Evolutionary conservation across 352 stramenopile species (phyloP), one percentile per base, ranked within the genome.

Genomic region (Globisporangium carolinianum): DNA sequence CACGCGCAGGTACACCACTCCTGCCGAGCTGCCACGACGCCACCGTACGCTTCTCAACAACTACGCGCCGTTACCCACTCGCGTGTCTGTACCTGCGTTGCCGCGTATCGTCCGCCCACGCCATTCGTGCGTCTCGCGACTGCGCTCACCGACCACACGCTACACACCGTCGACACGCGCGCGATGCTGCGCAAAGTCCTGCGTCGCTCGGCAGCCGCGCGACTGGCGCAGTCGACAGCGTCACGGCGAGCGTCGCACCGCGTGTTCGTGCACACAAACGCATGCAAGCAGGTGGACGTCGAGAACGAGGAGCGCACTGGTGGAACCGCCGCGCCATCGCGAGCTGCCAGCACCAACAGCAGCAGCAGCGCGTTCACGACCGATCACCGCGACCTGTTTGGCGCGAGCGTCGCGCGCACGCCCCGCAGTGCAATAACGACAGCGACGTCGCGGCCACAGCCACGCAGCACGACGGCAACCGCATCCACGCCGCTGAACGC

Each of bases 151-250:
- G 8, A 47, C 11, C 42, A 17, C 42, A 17, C 42, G 41, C 42
- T 47, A 32, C 24, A 3, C 24, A 32, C 24, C 24, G 24, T 32
- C 24, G 24, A 32, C 24, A 32, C 24, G 35, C 45, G 45, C 7
- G 58, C 55, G 15, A 65, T 65, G 60, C 24, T 65, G 60, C 42
- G 60, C 43, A 59, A 61, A 41, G 39, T 65, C 15, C 37, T 65
- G 53, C 60, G 54, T 18, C 47, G 60, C 18, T 65, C 60, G 6
- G 43, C 60, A 12, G 18, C 53, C 5, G 36, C 48, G 53, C 54
- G 41, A 7, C n/a, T 60, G 39, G 14, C 47, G 41, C 54, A 58
- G 15, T 11, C 53, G n/a, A 15, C 58, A 17, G 14, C 50, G 11
- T 17, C 41, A 10, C 9, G 24, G 36, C 60, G 56, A 47, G 7